Evolutionary conservation across 2,329 filamentous ascomycete genomes (phyloP), one percentile per base, ranked within the genome.

Genomic region (Trichoderma breve): DNA sequence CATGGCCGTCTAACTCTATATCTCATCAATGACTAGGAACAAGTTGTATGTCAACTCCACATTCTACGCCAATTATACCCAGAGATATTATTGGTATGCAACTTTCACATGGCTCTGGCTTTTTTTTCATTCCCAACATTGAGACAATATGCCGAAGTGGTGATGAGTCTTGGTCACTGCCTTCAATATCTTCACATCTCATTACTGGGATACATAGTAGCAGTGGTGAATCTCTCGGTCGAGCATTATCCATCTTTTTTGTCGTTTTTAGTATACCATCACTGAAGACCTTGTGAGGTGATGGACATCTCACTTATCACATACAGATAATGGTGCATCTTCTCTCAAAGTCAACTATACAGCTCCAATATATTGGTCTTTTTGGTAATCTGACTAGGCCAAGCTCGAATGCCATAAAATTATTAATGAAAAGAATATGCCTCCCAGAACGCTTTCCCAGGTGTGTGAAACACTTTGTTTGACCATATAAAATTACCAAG

Each of bases 391-490:
- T 2, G 21, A 21, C 2, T 43, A 24, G 3, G 6, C 6, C 14
- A 51, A 28, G 4, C 4, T 30, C 2, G 2, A 15, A 34, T 12
- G 1, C 4, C 1, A 21, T 21, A 3, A 24, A 9, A 7, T 6
- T n/a, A 9, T 66, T 24, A 66, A n/a, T 39, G 51, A 3, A 66
- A 28, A 11, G 63, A 66, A 24, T 28, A 67, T 67, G 64, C 64
- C 12, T 67, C 64, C 63, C 63, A 66, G 12, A 67, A 67, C 4
- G 64, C 64, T 58, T 58, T 67, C 9, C 64, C 51, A 5, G 64
- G 32, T 0, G 24, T 21, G 12, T 30, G 28, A 15, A 67, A 67
- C 2, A 58, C 11, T 32, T n/a, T 67, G 24, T 30, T 58, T 3
- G 32, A 30, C 64, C 51, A 67, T 3, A 67, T n/a, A 67, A 67